Evolutionary conservation across 495 filamentous ascomycete genomes (phyloP).

Genomic region (Annulohypoxylon maeteangense): DNA sequence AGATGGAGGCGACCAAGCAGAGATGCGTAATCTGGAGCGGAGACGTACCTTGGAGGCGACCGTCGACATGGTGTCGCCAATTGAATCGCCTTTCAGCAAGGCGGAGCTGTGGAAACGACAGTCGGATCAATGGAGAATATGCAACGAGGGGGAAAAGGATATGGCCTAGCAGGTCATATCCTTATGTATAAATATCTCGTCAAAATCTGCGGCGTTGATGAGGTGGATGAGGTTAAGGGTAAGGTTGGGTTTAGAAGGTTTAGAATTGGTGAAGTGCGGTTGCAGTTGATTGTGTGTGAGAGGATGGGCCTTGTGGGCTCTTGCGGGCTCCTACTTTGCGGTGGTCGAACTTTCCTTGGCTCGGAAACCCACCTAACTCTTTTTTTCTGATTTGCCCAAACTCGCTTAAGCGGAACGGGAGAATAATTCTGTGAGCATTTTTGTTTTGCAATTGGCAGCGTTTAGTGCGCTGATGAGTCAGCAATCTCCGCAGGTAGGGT

Average conservation of each 20-base stretch:
- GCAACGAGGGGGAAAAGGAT: slow-evolving; percentile 44
- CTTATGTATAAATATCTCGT: slow-evolving; percentile 29
- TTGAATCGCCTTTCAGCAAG: slow-evolving; percentile 60
- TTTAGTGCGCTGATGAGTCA: slow-evolving; percentile 43
- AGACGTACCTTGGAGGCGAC: slow-evolving; percentile 69
- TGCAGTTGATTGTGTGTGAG: slow-evolving; percentile 19
- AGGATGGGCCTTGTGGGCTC: no score
- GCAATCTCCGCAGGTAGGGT: slow-evolving; percentile 33
- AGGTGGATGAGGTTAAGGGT: slow-evolving; percentile 16
- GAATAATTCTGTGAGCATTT: slow-evolving; percentile 32
- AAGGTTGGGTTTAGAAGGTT: slow-evolving; percentile 15
- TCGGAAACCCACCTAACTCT: slow-evolving; percentile 24
- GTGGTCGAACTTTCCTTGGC: slow-evolving; percentile 30
- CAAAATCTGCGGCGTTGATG: slow-evolving; percentile 23
- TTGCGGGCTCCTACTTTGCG: slow-evolving; percentile 18
- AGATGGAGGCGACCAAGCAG: slow-evolving; percentile 2
- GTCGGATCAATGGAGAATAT: slow-evolving; percentile 45
- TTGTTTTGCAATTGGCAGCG: slow-evolving; percentile 16
- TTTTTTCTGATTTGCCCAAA: slow-evolving; percentile 27
- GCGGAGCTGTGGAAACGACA: slow-evolving; percentile 51
- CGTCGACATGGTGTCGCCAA: slow-evolving; percentile 66
- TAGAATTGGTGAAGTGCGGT: slow-evolving; percentile 18
- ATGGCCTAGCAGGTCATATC: slow-evolving; percentile 51
- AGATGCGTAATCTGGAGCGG: slow-evolving; percentile 2
- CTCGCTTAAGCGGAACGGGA: slow-evolving; percentile 40